Percentiles rank a stretch among this genome's conserved stretches.
phyloP scores from a whole-genome alignment of 768 basidiomycete genomes.

The Ephemerocybe angulata region DNA sequence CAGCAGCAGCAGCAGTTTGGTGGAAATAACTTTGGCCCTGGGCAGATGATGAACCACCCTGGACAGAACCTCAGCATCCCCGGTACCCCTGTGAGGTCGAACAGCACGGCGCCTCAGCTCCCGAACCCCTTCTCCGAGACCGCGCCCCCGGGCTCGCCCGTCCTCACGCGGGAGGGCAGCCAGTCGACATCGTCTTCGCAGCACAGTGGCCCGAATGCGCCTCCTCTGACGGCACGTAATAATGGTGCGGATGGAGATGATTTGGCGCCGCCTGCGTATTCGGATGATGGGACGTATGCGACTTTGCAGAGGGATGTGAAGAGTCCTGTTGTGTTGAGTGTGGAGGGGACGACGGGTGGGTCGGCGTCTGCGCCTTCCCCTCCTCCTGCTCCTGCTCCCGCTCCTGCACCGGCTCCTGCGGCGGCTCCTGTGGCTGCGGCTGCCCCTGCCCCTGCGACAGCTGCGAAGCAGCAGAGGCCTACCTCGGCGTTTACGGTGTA shows the following conservation, averaged over 20 bases:
- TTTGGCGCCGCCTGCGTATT: slow-evolving; percentile 24
- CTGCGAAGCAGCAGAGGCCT: slow-evolving; percentile 3
- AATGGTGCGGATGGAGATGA: slow-evolving; percentile 8
- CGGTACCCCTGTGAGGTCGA: background rate
- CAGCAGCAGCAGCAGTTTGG: background rate
- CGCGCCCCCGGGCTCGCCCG: slow-evolving; percentile 3
- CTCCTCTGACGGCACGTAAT: slow-evolving; percentile 11
- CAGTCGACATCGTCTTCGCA: background rate
- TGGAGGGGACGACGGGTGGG: background rate
- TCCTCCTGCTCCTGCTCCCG: background rate
- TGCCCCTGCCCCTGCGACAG: slow-evolving; percentile 8
- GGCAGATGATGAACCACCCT: background rate
- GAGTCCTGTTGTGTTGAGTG: slow-evolving; percentile 8
- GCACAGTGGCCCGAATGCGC: background rate
- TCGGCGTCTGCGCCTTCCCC: background rate
- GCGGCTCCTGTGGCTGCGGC: slow-evolving; percentile 2
- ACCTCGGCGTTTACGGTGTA: slow-evolving; percentile 11
- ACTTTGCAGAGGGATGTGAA: slow-evolving; percentile 22
- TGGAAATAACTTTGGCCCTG: background rate
- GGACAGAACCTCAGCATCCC: background rate
- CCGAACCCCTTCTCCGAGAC: slow-evolving; percentile 13
- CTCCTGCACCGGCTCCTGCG: too few species aligned
- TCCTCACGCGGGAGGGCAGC: background rate
- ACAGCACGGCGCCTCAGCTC: slow-evolving; percentile 6
- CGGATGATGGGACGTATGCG: slow-evolving; percentile 15